phyloP scores from a whole-genome alignment of 2,329 filamentous ascomycete genomes.

The Bipolaris gigantea region DNA sequence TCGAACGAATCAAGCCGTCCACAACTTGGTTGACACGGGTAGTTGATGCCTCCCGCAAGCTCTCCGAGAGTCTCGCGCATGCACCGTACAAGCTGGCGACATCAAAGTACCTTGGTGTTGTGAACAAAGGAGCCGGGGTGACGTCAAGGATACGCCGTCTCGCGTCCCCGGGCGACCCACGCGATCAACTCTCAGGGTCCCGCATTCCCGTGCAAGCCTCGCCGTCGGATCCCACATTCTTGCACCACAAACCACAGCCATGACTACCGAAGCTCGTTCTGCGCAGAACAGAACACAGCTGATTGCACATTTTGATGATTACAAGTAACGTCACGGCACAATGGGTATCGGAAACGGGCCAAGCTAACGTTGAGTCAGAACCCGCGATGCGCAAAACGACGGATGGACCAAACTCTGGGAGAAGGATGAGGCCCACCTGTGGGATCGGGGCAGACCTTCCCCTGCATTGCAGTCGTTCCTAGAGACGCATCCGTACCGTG shows the following conservation, averaged over 20 bases:
- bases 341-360: background rate
- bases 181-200: background rate
- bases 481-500: slow-evolving; percentile 22
- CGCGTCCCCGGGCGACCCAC: slow-evolving; percentile 1
- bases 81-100: background rate
- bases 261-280: slow-evolving; percentile 16
- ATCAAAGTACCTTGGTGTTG: background rate
- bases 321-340: slow-evolving; percentile 7
- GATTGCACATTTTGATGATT: slow-evolving; percentile 15
- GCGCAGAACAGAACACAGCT: slow-evolving; percentile 15
- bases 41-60: background rate
- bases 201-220: background rate
- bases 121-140: slow-evolving; percentile 2
- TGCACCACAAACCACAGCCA: background rate
- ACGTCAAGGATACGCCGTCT: slow-evolving; percentile 8
- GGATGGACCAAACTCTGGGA: slow-evolving; percentile 59
- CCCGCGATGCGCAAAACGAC: slow-evolving; percentile 16
- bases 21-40: background rate
- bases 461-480: slow-evolving; percentile 51
- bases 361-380: slow-evolving; percentile 8
- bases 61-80: background rate
- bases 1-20: background rate
- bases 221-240: slow-evolving; percentile 5
- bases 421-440: slow-evolving; percentile 53
- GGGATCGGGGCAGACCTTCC: slow-evolving; percentile 57